A percentile compares a stretch with the other conserved stretches of the same genome.
These are phyloP conservation scores for Priceomyces fermenticarens DNA, from an alignment of 805 yeast species.

Conservation along the genomic window DNA sequence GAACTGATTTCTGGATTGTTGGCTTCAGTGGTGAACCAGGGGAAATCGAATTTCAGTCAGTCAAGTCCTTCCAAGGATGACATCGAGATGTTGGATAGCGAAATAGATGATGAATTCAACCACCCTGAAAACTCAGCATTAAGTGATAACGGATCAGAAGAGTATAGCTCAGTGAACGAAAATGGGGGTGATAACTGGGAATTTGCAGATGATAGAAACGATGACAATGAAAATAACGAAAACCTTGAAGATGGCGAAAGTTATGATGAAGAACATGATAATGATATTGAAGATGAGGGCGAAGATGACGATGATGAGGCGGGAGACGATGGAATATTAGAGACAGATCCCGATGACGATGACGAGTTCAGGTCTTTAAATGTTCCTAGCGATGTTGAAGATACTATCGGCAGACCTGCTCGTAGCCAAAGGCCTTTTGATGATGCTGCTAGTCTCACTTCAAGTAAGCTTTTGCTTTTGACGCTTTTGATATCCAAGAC, in stretches of 20 bases:
- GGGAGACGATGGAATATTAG: background rate
- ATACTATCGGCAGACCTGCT: constrained; percentile 1
- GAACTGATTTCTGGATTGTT: constrained; percentile 45
- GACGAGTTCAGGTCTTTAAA: background rate
- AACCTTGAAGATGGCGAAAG: constrained; percentile 8
- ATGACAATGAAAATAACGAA: constrained; percentile 7
- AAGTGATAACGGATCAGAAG: constrained; percentile 7
- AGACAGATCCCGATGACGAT: constrained; percentile 4
- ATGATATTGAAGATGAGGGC: constrained; percentile 5
- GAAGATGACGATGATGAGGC: constrained; percentile 4
- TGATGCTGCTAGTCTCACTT: constrained; percentile 20
- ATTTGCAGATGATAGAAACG: constrained; percentile 3
- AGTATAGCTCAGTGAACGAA: background rate
- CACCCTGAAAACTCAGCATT: too few species aligned
- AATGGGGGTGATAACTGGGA: constrained; percentile 7
- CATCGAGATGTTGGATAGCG: constrained; percentile 4
- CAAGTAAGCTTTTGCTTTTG: constrained; percentile 46
- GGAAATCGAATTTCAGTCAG: constrained; percentile 27
- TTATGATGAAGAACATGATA: constrained; percentile 4
- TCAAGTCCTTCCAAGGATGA: constrained; percentile 4
- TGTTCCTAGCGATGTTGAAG: constrained; percentile 5
- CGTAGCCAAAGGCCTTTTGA: constrained; percentile 2
- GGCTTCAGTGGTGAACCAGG: constrained; percentile 62
- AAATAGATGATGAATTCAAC: background rate
- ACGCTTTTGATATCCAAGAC: constrained; percentile 47